Evolutionary conservation across 2,329 filamentous ascomycete species (phyloP).

Genomic region (Alternaria novae-zelandiae): DNA sequence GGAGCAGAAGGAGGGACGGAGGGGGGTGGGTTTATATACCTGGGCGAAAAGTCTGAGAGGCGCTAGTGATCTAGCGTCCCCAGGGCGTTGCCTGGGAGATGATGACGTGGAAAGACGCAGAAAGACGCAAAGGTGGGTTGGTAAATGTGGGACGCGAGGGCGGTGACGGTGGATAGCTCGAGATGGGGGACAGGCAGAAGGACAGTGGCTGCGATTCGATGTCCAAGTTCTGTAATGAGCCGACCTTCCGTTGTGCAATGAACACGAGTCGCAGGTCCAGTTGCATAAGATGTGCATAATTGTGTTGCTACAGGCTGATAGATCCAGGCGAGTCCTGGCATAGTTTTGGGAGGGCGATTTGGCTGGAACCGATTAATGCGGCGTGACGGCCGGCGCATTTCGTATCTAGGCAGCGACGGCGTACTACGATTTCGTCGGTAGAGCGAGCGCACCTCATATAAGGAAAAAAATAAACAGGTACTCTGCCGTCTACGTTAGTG

Average conservation of each 20-base stretch:
- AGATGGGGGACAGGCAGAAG: not conserved
- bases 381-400: not conserved
- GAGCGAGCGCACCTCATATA: not conserved
- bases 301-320: not conserved
- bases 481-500: too few species aligned
- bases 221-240: not conserved
- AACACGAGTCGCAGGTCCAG: not conserved
- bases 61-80: not conserved
- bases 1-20: conserved; percentile 3
- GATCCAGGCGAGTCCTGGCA: not conserved
- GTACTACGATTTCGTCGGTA: not conserved
- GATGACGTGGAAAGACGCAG: not conserved
- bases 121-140: not conserved
- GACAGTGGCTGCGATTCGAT: not conserved
- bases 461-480: too few species aligned
- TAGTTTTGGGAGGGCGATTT: not conserved
- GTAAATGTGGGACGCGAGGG: not conserved
- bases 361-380: not conserved
- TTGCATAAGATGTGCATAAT: not conserved
- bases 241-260: not conserved
- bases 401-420: not conserved
- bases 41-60: not conserved
- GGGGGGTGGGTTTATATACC: conserved; percentile 2
- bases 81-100: not conserved
- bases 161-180: not conserved